Conservation (phyloP, 768 basidiomycete genomes). For the Trametes coccinea region DNA sequence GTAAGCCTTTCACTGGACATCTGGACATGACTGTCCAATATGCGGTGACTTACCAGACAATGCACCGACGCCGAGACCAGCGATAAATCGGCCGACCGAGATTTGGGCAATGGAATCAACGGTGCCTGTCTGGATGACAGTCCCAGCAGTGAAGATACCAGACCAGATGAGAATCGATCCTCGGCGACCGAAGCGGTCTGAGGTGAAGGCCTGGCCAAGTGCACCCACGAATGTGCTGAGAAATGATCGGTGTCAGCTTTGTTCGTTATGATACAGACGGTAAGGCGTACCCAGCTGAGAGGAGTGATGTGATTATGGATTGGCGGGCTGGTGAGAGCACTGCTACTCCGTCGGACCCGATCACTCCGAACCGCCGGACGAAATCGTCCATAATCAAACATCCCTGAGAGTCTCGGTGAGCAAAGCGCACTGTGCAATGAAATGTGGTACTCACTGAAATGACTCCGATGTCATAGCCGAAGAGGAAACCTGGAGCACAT, state of each 20-base stretch:
- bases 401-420: slow-evolving; percentile 45
- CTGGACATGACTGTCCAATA: too few relatives aligned
- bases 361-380: slow-evolving; percentile 63
- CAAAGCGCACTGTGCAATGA: background rate
- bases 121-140: slow-evolving; percentile 70
- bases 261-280: background rate
- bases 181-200: slow-evolving; percentile 69
- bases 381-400: slow-evolving; percentile 82
- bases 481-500: slow-evolving; percentile 52
- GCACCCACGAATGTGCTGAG: slow-evolving; percentile 45
- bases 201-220: slow-evolving; percentile 69
- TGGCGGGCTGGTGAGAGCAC: slow-evolving; percentile 63
- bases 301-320: slow-evolving; percentile 75
- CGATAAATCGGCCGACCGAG: slow-evolving; percentile 70
- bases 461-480: slow-evolving; percentile 78
- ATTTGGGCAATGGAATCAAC: slow-evolving; percentile 61
- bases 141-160: slow-evolving; percentile 67
- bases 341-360: slow-evolving; percentile 45
- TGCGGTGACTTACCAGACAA: slow-evolving; percentile 51
- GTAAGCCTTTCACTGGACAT: background rate
- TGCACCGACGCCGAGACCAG: slow-evolving; percentile 77
- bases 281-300: slow-evolving; percentile 65
- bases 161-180: slow-evolving; percentile 80
- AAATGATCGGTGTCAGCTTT: background rate
- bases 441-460: slow-evolving; percentile 52